A percentile compares a stretch with the other conserved stretches of the same genome.
Evolutionary conservation across 116 monocot species (phyloP).

Genomic region (Dioscorea cayenensis): DNA sequence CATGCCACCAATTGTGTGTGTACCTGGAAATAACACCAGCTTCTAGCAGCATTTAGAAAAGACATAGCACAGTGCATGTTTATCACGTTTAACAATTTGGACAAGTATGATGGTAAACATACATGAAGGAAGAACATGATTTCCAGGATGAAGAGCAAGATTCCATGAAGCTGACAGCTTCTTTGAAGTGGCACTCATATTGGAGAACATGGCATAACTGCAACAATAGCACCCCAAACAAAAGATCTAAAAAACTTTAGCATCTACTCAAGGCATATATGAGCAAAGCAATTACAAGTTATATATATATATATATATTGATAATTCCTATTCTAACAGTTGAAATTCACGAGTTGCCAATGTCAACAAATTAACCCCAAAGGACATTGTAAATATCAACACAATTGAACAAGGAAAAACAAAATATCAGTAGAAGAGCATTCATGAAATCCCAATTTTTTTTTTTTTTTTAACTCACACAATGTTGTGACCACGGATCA

Average conservation of each 20-base stretch:
- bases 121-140: constrained; percentile 79
- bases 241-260: neutral
- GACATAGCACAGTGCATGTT: neutral
- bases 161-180: constrained; percentile 83
- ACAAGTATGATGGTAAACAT: constrained; percentile 5
- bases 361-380: too few relatives aligned
- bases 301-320: too few relatives aligned
- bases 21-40: constrained; percentile 29
- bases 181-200: constrained; percentile 73
- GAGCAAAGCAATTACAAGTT: too few relatives aligned
- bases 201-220: constrained; percentile 84
- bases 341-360: too few relatives aligned
- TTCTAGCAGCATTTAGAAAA: neutral
- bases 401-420: too few relatives aligned
- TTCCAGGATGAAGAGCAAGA: constrained; percentile 63
- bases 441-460: too few relatives aligned
- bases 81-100: neutral
- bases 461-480: constrained; percentile 27
- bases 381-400: too few relatives aligned
- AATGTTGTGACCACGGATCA: constrained; percentile 83
- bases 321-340: too few relatives aligned
- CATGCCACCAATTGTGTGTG: constrained; percentile 95
- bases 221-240: constrained; percentile 2
- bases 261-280: neutral
- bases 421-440: too few relatives aligned